A percentile compares a stretch with the other conserved stretches of the same genome.
Conservation (phyloP, 108 stramenopile genomes). For the Nitzschia sp. region DNA sequence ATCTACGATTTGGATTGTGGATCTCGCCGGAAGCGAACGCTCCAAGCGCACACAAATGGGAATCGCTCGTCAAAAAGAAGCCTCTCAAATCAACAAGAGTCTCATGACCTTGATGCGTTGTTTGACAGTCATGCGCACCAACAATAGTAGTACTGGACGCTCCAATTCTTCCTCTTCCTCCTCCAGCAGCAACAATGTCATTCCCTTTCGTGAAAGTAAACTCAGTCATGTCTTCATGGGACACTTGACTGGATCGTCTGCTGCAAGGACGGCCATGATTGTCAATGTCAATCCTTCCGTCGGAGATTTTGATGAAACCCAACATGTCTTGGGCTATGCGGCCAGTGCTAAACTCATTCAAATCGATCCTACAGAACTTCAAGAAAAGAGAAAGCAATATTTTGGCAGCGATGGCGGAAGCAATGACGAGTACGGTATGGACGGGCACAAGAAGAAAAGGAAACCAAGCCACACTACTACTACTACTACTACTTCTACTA, state of each 20-base stretch:
- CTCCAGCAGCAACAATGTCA: constrained; percentile 30
- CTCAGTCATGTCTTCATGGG: constrained; percentile 96
- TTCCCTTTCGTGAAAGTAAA: constrained; percentile 97
- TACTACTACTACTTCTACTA: too few relatives aligned
- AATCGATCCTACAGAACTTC: constrained; percentile 56
- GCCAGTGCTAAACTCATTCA: constrained; percentile 73
- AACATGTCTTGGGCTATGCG: constrained; percentile 89
- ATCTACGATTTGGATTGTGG: constrained; percentile 92
- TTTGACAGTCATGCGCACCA: constrained; percentile 82
- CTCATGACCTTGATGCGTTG: constrained; percentile 98
- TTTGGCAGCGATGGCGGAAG: too few relatives aligned
- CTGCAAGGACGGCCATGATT: constrained; percentile 85
- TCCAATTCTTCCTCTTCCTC: too few relatives aligned
- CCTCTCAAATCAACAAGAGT: constrained; percentile 92
- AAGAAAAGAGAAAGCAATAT: constrained; percentile 47
- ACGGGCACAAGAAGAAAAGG: constrained; percentile 37
- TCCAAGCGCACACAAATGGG: constrained; percentile 79
- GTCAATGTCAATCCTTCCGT: constrained; percentile 89
- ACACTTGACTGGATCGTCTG: constrained; percentile 77
- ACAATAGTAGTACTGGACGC: constrained; percentile 37
- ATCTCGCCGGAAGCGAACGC: constrained; percentile 97
- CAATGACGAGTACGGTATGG: constrained; percentile 34
- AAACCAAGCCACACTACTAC: too few relatives aligned
- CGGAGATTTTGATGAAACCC: constrained; percentile 92
- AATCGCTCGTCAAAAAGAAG: constrained; percentile 90